These are phyloP conservation scores for Silene noctiflora DNA, from an alignment of 179 eudicot genomes.

Conservation along the genomic window DNA sequence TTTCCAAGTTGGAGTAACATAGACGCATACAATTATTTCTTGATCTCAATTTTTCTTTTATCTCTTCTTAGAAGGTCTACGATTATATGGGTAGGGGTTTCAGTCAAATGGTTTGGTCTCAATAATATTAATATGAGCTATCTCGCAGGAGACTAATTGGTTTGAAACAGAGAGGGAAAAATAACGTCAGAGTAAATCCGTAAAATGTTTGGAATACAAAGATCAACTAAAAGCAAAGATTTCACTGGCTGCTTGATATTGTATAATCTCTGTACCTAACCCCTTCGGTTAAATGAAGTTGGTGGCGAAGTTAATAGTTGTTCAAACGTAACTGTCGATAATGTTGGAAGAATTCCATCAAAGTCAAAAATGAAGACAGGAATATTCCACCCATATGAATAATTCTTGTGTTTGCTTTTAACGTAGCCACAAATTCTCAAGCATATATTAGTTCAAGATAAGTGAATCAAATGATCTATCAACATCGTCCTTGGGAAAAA, in stretches of 20 bases:
- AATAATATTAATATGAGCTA: too few relatives aligned
- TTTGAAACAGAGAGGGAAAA: neutral
- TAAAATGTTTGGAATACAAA: neutral
- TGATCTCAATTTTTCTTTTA: too few relatives aligned
- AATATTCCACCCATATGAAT: neutral
- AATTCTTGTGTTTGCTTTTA: neutral
- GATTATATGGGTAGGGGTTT: too few relatives aligned
- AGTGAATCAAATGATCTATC: neutral
- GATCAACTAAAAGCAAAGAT: neutral
- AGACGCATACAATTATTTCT: too few relatives aligned
- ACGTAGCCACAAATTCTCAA: neutral
- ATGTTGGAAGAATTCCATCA: neutral
- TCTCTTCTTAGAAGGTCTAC: too few relatives aligned
- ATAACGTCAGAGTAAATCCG: neutral
- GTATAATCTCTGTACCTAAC: slow-evolving; percentile 3
- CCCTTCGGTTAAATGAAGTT: neutral
- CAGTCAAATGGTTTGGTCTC: too few relatives aligned
- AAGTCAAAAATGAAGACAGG: neutral
- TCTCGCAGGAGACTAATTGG: too few relatives aligned
- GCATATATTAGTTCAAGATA: neutral
- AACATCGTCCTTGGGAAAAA: neutral
- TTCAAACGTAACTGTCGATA: neutral
- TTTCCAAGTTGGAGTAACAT: too few relatives aligned
- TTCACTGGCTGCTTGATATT: neutral
- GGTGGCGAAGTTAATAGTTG: neutral